These are phyloP conservation scores for Nephelium lappaceum DNA, from an alignment of 345 rosid species.

Conservation along the genomic window DNA sequence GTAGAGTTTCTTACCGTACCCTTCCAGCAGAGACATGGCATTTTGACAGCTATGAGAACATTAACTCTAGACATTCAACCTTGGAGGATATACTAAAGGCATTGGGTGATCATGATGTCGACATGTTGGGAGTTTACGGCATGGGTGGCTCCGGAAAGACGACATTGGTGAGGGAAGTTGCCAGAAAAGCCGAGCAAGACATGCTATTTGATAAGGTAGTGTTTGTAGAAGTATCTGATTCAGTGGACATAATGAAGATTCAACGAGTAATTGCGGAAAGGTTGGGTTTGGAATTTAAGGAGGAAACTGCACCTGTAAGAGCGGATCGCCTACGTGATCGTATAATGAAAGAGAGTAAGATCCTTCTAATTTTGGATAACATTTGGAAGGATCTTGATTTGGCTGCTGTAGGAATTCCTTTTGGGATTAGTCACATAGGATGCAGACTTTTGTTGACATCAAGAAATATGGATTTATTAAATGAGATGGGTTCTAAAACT, in stretches of 20 bases:
- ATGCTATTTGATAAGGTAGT: not conserved
- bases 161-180: conserved; percentile 19
- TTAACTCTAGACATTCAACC: conserved; percentile 11
- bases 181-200: too few relatives aligned
- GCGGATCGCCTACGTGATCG: not conserved
- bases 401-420: not conserved
- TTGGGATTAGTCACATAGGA: not conserved
- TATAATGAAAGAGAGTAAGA: not conserved
- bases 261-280: not conserved
- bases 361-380: conserved; percentile 11
- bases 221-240: not conserved
- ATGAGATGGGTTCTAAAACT: not conserved
- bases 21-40: not conserved
- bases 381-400: not conserved
- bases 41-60: not conserved
- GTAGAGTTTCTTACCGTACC: not conserved
- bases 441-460: not conserved
- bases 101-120: not conserved
- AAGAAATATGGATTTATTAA: not conserved
- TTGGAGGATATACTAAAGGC: conserved; percentile 3
- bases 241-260: not conserved
- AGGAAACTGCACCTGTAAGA: not conserved
- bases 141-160: conserved; percentile 18
- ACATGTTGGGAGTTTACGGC: conserved; percentile 19
- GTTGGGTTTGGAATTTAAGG: not conserved